These are phyloP conservation scores for Parathielavia hyrcaniae DNA, from an alignment of 495 filamentous ascomycete species.

Conservation along the genomic window DNA sequence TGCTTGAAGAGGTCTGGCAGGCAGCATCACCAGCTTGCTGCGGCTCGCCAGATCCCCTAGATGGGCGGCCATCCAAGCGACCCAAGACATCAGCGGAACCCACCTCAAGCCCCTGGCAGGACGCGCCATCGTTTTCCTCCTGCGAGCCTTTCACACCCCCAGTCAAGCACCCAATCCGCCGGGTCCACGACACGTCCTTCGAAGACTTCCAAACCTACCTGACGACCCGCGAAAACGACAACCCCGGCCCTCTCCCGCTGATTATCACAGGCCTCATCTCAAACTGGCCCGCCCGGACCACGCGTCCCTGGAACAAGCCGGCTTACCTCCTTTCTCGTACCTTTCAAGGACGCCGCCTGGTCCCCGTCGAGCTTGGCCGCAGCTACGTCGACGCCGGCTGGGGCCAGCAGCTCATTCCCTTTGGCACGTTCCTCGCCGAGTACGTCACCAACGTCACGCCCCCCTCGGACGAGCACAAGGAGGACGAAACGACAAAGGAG, in stretches of 20 bases:
- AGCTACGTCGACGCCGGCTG: conserved; percentile 83
- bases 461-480: neutral
- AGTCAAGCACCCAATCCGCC: conserved; percentile 32
- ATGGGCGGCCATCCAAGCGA: conserved; percentile 4
- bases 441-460: conserved; percentile 42
- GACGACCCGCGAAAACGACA: conserved; percentile 12
- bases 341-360: conserved; percentile 66
- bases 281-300: conserved; percentile 74
- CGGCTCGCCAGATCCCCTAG: neutral
- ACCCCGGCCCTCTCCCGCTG: conserved; percentile 50
- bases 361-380: conserved; percentile 84
- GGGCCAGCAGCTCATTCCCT: conserved; percentile 76
- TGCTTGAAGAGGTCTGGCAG: conserved; percentile 37
- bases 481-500: neutral
- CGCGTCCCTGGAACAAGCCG: conserved; percentile 62
- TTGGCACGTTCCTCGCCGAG: conserved; percentile 60
- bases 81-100: neutral
- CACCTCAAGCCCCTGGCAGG: conserved; percentile 5
- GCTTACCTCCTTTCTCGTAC: conserved; percentile 72
- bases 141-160: conserved; percentile 40
- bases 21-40: neutral
- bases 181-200: conserved; percentile 44
- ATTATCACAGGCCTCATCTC: conserved; percentile 59
- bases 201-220: conserved; percentile 62
- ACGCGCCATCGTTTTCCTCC: conserved; percentile 38